phyloP scores from a whole-genome alignment of 176 grass and related monocot species.

The maize (Zea mays) region Zm-B73-REFERENCE-NAM-5.0 NC_050096.1:74889001-74889500 shows the following conservation, averaged over 20 bases:
- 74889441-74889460: slow-evolving; percentile 67
- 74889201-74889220: slow-evolving; percentile 81
- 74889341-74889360: slow-evolving; percentile 31
- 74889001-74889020: slow-evolving; percentile 56
- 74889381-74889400: too few species aligned
- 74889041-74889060: slow-evolving; percentile 80
- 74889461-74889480: slow-evolving; percentile 62
- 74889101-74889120: too few species aligned
- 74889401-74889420: not conserved
- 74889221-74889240: slow-evolving; percentile 87
- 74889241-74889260: slow-evolving; percentile 88
- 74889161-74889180: too few species aligned
- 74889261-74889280: slow-evolving; percentile 94
- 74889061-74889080: slow-evolving; percentile 78
- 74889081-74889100: slow-evolving; percentile 46
- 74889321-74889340: slow-evolving; percentile 69
- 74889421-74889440: not conserved
- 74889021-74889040: slow-evolving; percentile 45
- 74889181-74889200: slow-evolving; percentile 31
- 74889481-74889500: slow-evolving; percentile 83
- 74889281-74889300: slow-evolving; percentile 72
- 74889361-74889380: too few species aligned
- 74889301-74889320: slow-evolving; percentile 75
- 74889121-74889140: too few species aligned
- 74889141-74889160: too few species aligned